Percentiles rank a stretch among this genome's conserved stretches.
phyloP scores from a whole-genome alignment of 2,329 filamentous ascomycete genomes.

The Raffaelea albimanens region DNA sequence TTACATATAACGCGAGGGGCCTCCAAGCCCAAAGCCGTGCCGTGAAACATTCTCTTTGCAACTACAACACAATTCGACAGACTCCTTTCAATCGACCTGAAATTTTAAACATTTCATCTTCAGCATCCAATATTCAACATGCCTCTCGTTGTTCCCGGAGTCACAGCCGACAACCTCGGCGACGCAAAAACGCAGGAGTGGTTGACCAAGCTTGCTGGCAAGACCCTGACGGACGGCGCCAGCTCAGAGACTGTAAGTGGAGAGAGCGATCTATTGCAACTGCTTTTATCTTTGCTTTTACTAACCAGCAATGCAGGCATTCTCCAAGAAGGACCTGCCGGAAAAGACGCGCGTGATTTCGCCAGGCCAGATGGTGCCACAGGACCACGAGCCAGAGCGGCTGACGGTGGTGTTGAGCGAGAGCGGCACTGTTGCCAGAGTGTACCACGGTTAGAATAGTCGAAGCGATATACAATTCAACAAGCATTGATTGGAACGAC shows the following conservation, averaged over 20 bases:
- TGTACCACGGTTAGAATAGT: slow-evolving; percentile 38
- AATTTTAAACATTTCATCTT: no score
- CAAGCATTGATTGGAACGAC: no score
- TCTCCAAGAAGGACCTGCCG: slow-evolving; percentile 52
- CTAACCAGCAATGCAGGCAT: slow-evolving; percentile 33
- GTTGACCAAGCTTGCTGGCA: slow-evolving; percentile 54
- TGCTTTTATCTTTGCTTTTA: neutral
- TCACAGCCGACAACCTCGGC: slow-evolving; percentile 34
- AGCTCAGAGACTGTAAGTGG: slow-evolving; percentile 43
- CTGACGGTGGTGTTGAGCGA: slow-evolving; percentile 52
- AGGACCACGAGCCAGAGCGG: slow-evolving; percentile 42
- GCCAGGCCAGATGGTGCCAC: slow-evolving; percentile 48
- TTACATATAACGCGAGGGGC: no score
- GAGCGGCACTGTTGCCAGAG: slow-evolving; percentile 51
- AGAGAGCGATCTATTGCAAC: slow-evolving; percentile 11
- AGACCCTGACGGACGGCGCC: slow-evolving; percentile 44
- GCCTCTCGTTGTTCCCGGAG: slow-evolving; percentile 56
- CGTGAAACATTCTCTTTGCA: no score
- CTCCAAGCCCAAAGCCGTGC: no score
- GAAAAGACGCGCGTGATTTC: slow-evolving; percentile 45
- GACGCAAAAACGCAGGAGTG: slow-evolving; percentile 45
- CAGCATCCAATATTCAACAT: slow-evolving; percentile 28
- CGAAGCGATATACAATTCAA: neutral
- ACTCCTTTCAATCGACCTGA: no score
- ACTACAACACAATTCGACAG: no score